Evolutionary conservation across 2,329 filamentous ascomycete species (phyloP).

Genomic region (Oidium heveae): DNA sequence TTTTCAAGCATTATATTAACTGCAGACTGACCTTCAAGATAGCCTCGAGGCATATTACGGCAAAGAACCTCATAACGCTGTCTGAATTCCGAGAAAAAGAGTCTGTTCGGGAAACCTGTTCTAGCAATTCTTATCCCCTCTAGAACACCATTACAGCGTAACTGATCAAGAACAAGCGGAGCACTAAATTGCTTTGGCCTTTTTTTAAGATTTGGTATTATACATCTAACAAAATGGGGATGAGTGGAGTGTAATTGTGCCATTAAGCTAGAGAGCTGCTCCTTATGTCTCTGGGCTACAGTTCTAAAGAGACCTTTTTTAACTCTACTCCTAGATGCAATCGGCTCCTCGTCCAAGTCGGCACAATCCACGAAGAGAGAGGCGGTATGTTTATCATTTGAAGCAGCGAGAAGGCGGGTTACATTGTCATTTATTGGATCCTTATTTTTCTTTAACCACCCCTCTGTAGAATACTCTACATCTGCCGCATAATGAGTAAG

Average conservation of each 20-base stretch:
- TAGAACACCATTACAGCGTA: slow-evolving; percentile 97
- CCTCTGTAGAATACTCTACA: slow-evolving; percentile 85
- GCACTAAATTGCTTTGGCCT: slow-evolving; percentile 78
- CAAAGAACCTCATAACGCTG: slow-evolving; percentile 92
- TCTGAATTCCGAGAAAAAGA: slow-evolving; percentile 81
- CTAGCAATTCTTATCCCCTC: slow-evolving; percentile 93
- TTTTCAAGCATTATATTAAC: slow-evolving; percentile 74
- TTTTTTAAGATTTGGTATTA: slow-evolving; percentile 95
- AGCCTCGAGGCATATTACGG: slow-evolving; percentile 63
- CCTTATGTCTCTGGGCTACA: slow-evolving; percentile 89
- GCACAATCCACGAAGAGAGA: slow-evolving; percentile 71
- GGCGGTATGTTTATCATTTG: slow-evolving; percentile 61
- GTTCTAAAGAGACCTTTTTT: slow-evolving; percentile 96
- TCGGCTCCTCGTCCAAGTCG: slow-evolving; percentile 49
- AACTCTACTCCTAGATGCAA: slow-evolving; percentile 49
- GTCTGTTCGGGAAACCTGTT: slow-evolving; percentile 84
- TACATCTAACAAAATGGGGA: slow-evolving; percentile 94
- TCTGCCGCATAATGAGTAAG: slow-evolving; percentile 94
- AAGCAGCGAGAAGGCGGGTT: slow-evolving; percentile 63
- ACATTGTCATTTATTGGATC: slow-evolving; percentile 95
- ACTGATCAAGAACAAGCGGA: slow-evolving; percentile 79
- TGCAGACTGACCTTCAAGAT: slow-evolving; percentile 70
- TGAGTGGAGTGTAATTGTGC: slow-evolving; percentile 81
- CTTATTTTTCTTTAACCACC: slow-evolving; percentile 98
- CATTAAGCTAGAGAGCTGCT: slow-evolving; percentile 95